These are phyloP conservation scores for Tricholoma sp. DNA, from an alignment of 768 basidiomycete species.

Conservation along the genomic window DNA sequence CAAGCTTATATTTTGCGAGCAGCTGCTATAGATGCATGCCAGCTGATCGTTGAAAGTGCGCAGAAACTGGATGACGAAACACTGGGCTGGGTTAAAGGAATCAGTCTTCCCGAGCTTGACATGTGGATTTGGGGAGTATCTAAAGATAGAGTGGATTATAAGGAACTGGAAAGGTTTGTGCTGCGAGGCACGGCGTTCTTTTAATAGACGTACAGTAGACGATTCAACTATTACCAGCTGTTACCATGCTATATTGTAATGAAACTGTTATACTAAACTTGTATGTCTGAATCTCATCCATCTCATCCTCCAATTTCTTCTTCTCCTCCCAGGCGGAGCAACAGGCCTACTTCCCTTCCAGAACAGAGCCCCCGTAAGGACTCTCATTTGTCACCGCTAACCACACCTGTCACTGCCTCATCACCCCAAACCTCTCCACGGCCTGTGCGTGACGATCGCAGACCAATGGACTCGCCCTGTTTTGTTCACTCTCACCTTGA, in stretches of 20 bases:
- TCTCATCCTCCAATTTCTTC: slow-evolving; percentile 26
- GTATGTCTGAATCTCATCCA: slow-evolving; percentile 19
- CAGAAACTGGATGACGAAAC: slow-evolving; percentile 28
- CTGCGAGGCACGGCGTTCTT: slow-evolving; percentile 65
- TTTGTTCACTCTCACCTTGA: slow-evolving; percentile 93
- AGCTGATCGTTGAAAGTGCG: slow-evolving; percentile 56
- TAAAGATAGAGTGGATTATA: slow-evolving; percentile 72
- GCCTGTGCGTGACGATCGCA: slow-evolving; percentile 14
- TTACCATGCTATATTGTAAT: neutral
- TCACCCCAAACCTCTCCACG: slow-evolving; percentile 12
- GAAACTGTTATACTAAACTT: no score
- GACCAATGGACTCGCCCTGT: slow-evolving; percentile 67
- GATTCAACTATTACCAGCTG: neutral
- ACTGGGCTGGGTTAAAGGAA: slow-evolving; percentile 47
- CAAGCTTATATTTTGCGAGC: slow-evolving; percentile 75
- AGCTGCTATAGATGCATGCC: slow-evolving; percentile 75
- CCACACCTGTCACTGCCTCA: slow-evolving; percentile 16
- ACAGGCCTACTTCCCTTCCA: slow-evolving; percentile 40
- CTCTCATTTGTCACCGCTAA: no score
- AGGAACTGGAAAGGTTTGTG: slow-evolving; percentile 62
- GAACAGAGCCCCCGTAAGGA: slow-evolving; percentile 40
- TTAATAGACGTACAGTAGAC: slow-evolving; percentile 30
- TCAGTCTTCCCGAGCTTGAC: slow-evolving; percentile 60
- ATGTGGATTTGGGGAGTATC: slow-evolving; percentile 82
- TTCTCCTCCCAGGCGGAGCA: slow-evolving; percentile 37